A percentile compares a stretch with the other conserved stretches of the same genome.
phyloP scores from a whole-genome alignment of 208 protist genomes.

The Endotrypanum monterogeii region DNA sequence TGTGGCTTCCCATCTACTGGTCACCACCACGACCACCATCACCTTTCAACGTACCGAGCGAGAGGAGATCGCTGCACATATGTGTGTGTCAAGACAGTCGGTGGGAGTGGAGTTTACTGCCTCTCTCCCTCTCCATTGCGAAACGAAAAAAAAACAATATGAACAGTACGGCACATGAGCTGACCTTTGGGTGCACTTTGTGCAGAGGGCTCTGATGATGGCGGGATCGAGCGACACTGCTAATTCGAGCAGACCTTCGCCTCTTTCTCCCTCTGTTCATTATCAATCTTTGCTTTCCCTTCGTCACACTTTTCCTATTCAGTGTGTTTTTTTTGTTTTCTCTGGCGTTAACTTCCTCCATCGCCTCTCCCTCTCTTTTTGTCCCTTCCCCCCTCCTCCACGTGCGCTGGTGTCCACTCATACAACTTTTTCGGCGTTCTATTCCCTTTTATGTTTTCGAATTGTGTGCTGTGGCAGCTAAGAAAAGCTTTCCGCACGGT shows the following conservation, averaged over 20 bases:
- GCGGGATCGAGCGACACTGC: background rate
- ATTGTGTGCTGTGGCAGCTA: slow-evolving; percentile 6
- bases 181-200: too few relatives aligned
- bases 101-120: too few relatives aligned
- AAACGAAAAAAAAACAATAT: too few relatives aligned
- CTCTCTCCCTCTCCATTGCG: too few relatives aligned
- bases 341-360: background rate
- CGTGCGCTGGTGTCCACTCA: background rate
- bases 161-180: too few relatives aligned
- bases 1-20: background rate
- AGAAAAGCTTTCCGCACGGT: slow-evolving; percentile 9
- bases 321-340: background rate
- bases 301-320: background rate
- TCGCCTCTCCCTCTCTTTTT: background rate
- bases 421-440: background rate
- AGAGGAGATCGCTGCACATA: too few relatives aligned
- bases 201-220: too few relatives aligned
- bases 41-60: too few relatives aligned
- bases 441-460: too few relatives aligned
- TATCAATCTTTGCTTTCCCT: background rate
- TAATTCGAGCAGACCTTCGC: background rate
- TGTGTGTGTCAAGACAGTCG: too few relatives aligned
- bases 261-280: background rate
- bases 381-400: background rate
- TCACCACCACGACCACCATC: too few relatives aligned